Conservation (phyloP, 1,139 yeast genomes). For the Arxiozyma telluris region DNA sequence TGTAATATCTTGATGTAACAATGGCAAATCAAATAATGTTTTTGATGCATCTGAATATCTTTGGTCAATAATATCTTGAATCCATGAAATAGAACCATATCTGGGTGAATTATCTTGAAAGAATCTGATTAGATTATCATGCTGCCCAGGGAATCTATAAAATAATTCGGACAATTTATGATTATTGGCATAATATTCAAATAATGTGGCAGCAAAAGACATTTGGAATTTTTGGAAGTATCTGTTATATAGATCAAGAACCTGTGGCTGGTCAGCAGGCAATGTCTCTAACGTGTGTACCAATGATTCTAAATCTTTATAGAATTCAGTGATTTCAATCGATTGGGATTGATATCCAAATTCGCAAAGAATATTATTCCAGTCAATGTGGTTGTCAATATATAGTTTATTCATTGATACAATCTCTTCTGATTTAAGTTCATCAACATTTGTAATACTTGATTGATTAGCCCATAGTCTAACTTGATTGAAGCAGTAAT, state of each 20-base stretch:
- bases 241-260: slow-evolving; percentile 36
- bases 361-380: slow-evolving; percentile 49
- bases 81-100: slow-evolving; percentile 64
- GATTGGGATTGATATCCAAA: slow-evolving; percentile 46
- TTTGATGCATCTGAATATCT: slow-evolving; percentile 45
- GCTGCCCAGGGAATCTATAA: slow-evolving; percentile 47
- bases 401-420: slow-evolving; percentile 13
- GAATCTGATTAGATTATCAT: slow-evolving; percentile 43
- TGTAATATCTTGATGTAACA: slow-evolving; percentile 35
- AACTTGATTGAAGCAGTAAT: slow-evolving; percentile 31
- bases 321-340: slow-evolving; percentile 55
- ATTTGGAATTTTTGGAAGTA: slow-evolving; percentile 60
- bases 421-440: slow-evolving; percentile 7
- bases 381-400: slow-evolving; percentile 29
- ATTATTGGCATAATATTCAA: slow-evolving; percentile 46
- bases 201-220: slow-evolving; percentile 59
- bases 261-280: slow-evolving; percentile 43
- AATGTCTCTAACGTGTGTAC: slow-evolving; percentile 51
- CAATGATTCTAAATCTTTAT: slow-evolving; percentile 56
- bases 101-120: slow-evolving; percentile 38
- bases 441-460: slow-evolving; percentile 4
- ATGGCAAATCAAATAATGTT: slow-evolving; percentile 39
- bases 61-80: slow-evolving; percentile 47
- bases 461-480: slow-evolving; percentile 26
- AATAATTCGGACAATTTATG: slow-evolving; percentile 49